Evolutionary conservation across 2,329 filamentous ascomycete species (phyloP).

Genomic region (Penicillium brevicompactum): DNA sequence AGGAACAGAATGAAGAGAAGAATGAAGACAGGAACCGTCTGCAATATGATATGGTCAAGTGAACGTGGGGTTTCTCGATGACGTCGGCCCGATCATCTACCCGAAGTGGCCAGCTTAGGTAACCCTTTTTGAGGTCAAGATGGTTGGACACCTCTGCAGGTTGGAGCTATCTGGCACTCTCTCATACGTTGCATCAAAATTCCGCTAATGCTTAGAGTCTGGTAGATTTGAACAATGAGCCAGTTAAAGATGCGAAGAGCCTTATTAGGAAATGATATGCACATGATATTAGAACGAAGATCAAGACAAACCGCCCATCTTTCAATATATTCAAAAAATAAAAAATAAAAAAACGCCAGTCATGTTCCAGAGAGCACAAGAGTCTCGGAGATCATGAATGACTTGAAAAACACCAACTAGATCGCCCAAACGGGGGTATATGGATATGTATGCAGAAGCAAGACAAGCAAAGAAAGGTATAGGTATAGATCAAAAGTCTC

Average conservation of each 20-base stretch:
- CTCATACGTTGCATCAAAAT: background rate
- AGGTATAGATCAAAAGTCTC: conserved; percentile 11
- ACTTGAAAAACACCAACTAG: conserved; percentile 28
- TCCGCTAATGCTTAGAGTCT: background rate
- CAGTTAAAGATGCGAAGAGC: background rate
- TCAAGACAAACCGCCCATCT: conserved; percentile 9
- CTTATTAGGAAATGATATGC: background rate
- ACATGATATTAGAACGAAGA: background rate
- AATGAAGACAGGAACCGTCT: background rate
- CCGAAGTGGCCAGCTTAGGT: conserved; percentile 5
- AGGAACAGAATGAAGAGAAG: conserved; percentile 1
- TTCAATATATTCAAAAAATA: conserved; percentile 16
- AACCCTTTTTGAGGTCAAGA: background rate
- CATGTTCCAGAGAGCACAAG: conserved; percentile 12
- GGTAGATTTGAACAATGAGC: background rate
- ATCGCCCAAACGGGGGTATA: conserved; percentile 27
- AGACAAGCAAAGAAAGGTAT: conserved; percentile 15
- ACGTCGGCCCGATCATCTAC: conserved; percentile 25
- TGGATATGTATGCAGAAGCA: conserved; percentile 24
- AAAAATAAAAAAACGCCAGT: conserved; percentile 14
- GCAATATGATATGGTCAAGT: conserved; percentile 11
- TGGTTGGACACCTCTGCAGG: background rate
- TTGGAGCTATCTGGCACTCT: background rate
- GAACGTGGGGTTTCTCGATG: conserved; percentile 26
- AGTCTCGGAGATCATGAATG: conserved; percentile 19